A percentile compares a stretch with the other conserved stretches of the same genome.
phyloP scores from a whole-genome alignment of 2,329 filamentous ascomycete genomes.

The Stagonosporopsis cucurbitacearum region DNA sequence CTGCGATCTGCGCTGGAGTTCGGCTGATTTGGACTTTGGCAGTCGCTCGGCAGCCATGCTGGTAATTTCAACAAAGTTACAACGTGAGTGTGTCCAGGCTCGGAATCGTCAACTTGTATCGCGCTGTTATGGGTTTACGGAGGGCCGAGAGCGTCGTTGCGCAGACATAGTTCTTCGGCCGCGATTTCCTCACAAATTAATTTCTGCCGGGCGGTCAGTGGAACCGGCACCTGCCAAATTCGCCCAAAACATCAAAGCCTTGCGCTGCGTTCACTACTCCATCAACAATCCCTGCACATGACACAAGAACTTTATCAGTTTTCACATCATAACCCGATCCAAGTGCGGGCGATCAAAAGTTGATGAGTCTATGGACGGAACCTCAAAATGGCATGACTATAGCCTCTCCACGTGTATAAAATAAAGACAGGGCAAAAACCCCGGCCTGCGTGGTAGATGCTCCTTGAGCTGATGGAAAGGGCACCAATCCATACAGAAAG shows the following conservation, averaged over 20 bases:
- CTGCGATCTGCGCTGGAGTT: constrained; percentile 30
- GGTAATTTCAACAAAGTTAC: too few relatives aligned
- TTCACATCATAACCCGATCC: too few relatives aligned
- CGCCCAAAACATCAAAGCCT: neutral
- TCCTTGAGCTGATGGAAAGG: too few relatives aligned
- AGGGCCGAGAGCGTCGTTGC: neutral
- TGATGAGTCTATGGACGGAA: too few relatives aligned
- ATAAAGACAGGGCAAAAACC: too few relatives aligned
- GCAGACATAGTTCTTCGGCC: neutral
- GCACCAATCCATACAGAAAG: too few relatives aligned
- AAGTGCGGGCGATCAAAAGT: too few relatives aligned
- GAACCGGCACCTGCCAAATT: neutral
- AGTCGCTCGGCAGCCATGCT: constrained; percentile 34
- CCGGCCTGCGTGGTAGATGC: too few relatives aligned
- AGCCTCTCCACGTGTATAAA: too few relatives aligned
- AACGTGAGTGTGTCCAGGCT: too few relatives aligned
- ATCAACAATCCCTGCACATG: neutral
- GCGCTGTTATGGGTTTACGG: neutral
- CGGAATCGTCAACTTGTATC: too few relatives aligned
- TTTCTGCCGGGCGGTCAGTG: constrained; percentile 19
- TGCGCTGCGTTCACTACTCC: neutral
- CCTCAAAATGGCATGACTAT: too few relatives aligned
- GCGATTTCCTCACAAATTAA: constrained; percentile 6
- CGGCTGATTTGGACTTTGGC: constrained; percentile 21
- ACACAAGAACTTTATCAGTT: neutral